Percentiles rank a stretch among this genome's conserved stretches.
These are phyloP conservation scores for Verticillium tricorpus DNA, from an alignment of 2,329 filamentous ascomycete genomes.

Conservation along the genomic window DNA sequence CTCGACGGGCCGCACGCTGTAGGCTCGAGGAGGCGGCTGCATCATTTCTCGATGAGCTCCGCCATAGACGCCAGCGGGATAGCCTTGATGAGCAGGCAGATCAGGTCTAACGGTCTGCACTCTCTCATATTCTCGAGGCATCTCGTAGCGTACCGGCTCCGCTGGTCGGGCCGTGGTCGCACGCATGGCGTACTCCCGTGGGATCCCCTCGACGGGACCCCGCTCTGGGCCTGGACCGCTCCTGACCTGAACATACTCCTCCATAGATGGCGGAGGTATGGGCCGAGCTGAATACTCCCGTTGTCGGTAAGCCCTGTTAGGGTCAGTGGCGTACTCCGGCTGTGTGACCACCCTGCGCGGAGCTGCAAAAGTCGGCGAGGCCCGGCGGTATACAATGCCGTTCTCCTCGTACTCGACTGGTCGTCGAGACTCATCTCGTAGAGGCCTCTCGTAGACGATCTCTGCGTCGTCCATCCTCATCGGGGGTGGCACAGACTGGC, in stretches of 20 bases:
- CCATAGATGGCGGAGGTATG: conserved; percentile 27
- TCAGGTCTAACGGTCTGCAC: conserved; percentile 36
- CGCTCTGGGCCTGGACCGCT: conserved; percentile 26
- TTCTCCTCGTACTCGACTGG: conserved; percentile 45
- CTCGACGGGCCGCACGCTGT: conserved; percentile 26
- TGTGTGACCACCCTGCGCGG: conserved; percentile 58
- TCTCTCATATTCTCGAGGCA: conserved; percentile 36
- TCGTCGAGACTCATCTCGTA: conserved; percentile 47
- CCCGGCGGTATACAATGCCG: conserved; percentile 41
- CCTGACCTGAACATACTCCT: conserved; percentile 38
- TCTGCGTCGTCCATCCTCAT: conserved; percentile 43
- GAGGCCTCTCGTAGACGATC: conserved; percentile 62
- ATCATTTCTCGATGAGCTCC: conserved; percentile 30
- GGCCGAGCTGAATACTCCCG: conserved; percentile 54
- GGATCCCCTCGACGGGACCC: conserved; percentile 38
- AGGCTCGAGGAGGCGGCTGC: conserved; percentile 20
- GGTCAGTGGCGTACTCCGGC: conserved; percentile 51
- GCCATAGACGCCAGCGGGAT: conserved; percentile 31
- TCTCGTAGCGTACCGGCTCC: conserved; percentile 37
- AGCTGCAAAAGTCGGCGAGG: conserved; percentile 45
- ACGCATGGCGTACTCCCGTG: conserved; percentile 50
- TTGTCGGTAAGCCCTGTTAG: conserved; percentile 49
- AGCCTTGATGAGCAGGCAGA: conserved; percentile 35
- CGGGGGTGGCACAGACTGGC: conserved; percentile 51
- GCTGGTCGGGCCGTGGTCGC: conserved; percentile 55